These are phyloP conservation scores for Psilocybe tampanensis DNA, from an alignment of 768 basidiomycete genomes.

Conservation along the genomic window DNA sequence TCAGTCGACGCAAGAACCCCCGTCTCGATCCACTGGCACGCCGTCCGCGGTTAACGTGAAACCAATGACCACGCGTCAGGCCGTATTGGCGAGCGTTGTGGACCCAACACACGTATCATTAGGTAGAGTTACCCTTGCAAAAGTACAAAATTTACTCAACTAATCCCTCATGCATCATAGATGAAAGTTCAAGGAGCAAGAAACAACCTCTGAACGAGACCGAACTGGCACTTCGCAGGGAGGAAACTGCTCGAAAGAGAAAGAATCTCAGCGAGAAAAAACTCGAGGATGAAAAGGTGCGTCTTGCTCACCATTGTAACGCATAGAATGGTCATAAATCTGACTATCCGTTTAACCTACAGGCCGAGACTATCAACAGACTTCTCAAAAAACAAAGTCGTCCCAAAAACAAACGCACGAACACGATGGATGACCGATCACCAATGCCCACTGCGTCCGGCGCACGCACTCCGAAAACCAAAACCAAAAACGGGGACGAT, in stretches of 20 bases:
- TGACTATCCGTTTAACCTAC: constrained; percentile 1
- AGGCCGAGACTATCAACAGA: constrained; percentile 90
- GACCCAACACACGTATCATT: constrained; percentile 72
- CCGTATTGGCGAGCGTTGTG: constrained; percentile 69
- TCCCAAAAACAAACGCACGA: constrained; percentile 61
- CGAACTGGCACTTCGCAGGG: constrained; percentile 72
- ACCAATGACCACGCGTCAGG: constrained; percentile 64
- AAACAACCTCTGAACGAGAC: constrained; percentile 73
- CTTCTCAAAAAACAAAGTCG: constrained; percentile 84
- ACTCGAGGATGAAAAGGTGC: constrained; percentile 82
- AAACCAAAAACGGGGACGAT: constrained; percentile 35
- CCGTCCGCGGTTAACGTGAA: constrained; percentile 24
- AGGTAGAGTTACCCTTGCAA: constrained; percentile 32
- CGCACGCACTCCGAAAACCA: constrained; percentile 25
- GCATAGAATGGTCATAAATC: neutral
- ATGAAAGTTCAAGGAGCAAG: constrained; percentile 40
- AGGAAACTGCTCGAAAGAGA: constrained; percentile 83
- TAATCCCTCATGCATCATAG: constrained; percentile 8
- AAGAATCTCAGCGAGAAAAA: constrained; percentile 83
- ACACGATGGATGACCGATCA: constrained; percentile 49
- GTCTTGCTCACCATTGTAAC: neutral
- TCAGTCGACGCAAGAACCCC: constrained; percentile 23
- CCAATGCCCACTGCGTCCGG: constrained; percentile 27
- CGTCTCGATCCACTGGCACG: constrained; percentile 30
- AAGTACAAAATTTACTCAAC: neutral